Evolutionary conservation across 2,329 filamentous ascomycete species (phyloP), one percentile per base, ranked within the genome.

Genomic region (Penicillium vulpinum): DNA sequence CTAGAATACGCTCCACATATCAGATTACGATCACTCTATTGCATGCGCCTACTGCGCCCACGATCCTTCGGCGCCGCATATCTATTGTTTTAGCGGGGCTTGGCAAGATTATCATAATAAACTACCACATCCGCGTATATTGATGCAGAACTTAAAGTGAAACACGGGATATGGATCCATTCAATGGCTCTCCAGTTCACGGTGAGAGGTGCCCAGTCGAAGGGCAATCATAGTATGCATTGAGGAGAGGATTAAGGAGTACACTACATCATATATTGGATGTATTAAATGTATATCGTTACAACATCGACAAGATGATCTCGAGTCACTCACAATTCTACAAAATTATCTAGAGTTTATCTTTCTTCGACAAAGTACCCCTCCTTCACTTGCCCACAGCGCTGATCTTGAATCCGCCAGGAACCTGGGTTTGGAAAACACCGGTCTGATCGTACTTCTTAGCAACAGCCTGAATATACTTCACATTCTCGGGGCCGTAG

Each of bases 401-500:
- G 36, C 53, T 59, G 15, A 67, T 55, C 54, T 72, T 72, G 47
- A 71, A 72, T 2, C 69, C 68, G 21, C 69, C 69, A 15, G 69
- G 64, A 16, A 69, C 60, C 51, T 67, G 60, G 21, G 22, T 61
- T 56, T 71, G 70, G 38, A 70, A 72, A 11, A 72, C 50, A 0
- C 66, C 66, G 5, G 57, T 28, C 0, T 66, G 62, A 40, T 72
- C 70, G 46, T 72, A 72, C 50, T 59, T 54, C 39, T 52, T 50
- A 2, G 64, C 61, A 41, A 68, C 67, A 8, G 54, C 26, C 3
- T 41, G 36, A 26, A 72, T 61, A 28, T 64, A 72, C 4, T 63
- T 65, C 39, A 77, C 58, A 18, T 77, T 81, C 2, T 70, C 66
- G 2, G 62, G 31, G 0, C 80, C 78, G 49, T 81, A 82, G 11